Conservation (phyloP, 2,329 filamentous ascomycete genomes). For the Aspergillus costaricaensis region DNA sequence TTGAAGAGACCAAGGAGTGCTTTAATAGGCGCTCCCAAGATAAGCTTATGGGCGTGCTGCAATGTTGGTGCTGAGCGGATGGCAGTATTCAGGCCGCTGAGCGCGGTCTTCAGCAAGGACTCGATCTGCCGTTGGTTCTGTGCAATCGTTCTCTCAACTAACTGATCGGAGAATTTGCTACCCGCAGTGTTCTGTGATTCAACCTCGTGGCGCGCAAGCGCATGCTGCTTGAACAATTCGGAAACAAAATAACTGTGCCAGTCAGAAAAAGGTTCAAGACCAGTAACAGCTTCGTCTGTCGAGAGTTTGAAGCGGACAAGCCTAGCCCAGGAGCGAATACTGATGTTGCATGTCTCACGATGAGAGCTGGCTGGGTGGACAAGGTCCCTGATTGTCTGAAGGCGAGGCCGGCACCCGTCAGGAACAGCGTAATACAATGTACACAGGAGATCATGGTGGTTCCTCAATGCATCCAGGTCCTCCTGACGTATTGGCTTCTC, state of each 20-base stretch:
- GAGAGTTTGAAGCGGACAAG: constrained; percentile 60
- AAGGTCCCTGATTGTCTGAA: constrained; percentile 55
- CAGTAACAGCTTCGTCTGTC: constrained; percentile 49
- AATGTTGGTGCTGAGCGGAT: constrained; percentile 46
- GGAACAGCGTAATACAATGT: constrained; percentile 62
- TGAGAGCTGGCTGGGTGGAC: constrained; percentile 61
- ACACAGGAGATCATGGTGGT: constrained; percentile 63
- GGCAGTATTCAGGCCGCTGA: constrained; percentile 54
- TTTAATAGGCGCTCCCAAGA: constrained; percentile 48
- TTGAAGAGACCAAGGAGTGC: constrained; percentile 56
- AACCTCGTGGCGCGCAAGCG: constrained; percentile 58
- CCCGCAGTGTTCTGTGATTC: constrained; percentile 52
- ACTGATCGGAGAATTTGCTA: constrained; percentile 45
- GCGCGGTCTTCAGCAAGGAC: constrained; percentile 54
- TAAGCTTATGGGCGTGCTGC: constrained; percentile 45
- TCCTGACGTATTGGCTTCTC: constrained; percentile 55
- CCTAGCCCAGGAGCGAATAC: constrained; percentile 59
- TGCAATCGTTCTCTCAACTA: constrained; percentile 55
- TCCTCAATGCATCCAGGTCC: constrained; percentile 60
- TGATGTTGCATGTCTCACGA: constrained; percentile 61
- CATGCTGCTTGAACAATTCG: constrained; percentile 57
- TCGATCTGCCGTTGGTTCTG: constrained; percentile 62
- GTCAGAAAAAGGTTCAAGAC: constrained; percentile 51
- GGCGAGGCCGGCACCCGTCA: constrained; percentile 53
- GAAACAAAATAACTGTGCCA: constrained; percentile 59